Base-by-base conservation (phyloP, 2,329 filamentous ascomycete species). In the Colletotrichum viniferum region DNA sequence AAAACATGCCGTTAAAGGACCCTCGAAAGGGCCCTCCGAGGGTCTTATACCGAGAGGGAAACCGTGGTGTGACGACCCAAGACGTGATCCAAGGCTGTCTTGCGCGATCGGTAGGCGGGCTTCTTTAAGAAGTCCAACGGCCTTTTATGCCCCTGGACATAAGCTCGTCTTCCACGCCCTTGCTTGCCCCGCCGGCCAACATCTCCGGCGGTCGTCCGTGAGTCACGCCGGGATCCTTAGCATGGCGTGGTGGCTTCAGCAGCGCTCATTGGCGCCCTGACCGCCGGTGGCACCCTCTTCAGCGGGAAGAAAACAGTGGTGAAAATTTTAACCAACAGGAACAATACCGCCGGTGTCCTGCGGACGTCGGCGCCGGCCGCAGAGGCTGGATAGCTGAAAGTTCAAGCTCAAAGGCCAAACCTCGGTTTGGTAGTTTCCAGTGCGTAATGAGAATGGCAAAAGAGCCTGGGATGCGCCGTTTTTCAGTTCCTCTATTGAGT, bases 361-460 rank as follows among this genome's bases (percentile, higher is more conserved):
- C 69, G 73, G 69, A 38, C 63, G 43, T 68, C 69, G 69, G 73
- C 73, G 63, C 69, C 63, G 34, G 69, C 73, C 58, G 63, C 16
- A 16, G 10, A 28, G 9, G 34, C 32, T n/a, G n/a, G n/a, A 72
- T 18, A 28, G 30, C 5, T 13, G 38, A 9, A n/a, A n/a, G 16
- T 21, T 14, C 26, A 48, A 12, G 13, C 21, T 18, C 5, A 7
- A 12, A n/a, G 60, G 69, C 28, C 16, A 38, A 28, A 26, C 9
- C 36, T 38, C 10, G 13, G 43, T 24, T 13, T 58, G 16, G 18
- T 43, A 21, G 38, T 66, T 48, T 63, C 12, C 16, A 8, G 8
- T 62, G 55, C 52, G 72, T 71, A 71, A 74, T 43, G 32, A 18
- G 4, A 71, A 71, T n/a, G 14, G 7, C 14, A 58, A 38, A 62